phyloP scores from a whole-genome alignment of 768 basidiomycete genomes.

The Daedaleopsis nitida region DNA sequence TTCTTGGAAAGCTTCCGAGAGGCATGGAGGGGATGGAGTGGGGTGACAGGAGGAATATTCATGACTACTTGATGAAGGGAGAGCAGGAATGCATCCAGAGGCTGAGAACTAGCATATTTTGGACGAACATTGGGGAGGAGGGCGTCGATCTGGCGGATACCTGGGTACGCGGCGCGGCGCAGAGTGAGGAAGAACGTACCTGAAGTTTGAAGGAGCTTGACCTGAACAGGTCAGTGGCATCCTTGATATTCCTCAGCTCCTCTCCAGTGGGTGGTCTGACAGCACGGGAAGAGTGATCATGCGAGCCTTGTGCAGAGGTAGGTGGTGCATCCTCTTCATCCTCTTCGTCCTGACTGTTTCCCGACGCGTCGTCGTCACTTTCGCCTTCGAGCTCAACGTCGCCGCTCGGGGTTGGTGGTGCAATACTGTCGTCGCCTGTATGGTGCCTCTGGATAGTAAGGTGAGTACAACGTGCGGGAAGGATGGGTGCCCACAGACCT shows the following conservation, averaged over 20 bases:
- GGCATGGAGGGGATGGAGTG: slow-evolving; percentile 68
- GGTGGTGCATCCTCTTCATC: slow-evolving; percentile 7
- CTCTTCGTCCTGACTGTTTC: not conserved
- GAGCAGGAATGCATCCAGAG: slow-evolving; percentile 69
- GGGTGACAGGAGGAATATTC: slow-evolving; percentile 55
- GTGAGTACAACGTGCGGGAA: not conserved
- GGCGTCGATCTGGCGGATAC: slow-evolving; percentile 64
- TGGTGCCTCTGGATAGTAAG: not conserved
- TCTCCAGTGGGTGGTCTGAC: slow-evolving; percentile 66
- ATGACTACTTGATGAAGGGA: slow-evolving; percentile 67
- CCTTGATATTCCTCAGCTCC: slow-evolving; percentile 72
- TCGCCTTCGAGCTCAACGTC: not conserved
- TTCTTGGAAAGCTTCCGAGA: slow-evolving; percentile 53
- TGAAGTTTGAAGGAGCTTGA: slow-evolving; percentile 87
- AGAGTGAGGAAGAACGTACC: slow-evolving; percentile 38
- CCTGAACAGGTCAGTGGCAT: slow-evolving; percentile 71
- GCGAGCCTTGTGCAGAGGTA: not conserved
- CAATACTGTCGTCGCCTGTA: not conserved
- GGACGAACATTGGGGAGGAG: slow-evolving; percentile 77
- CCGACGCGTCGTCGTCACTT: not conserved
- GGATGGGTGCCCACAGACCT: not conserved
- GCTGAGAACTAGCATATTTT: slow-evolving; percentile 54
- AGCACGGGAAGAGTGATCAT: slow-evolving; percentile 2
- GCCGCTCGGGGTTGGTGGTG: not conserved
- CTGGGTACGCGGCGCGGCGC: slow-evolving; percentile 3